These are phyloP conservation scores for Symbiodinium pilosum DNA, from an alignment of 73 alveolate genomes.

Conservation along the genomic window DNA sequence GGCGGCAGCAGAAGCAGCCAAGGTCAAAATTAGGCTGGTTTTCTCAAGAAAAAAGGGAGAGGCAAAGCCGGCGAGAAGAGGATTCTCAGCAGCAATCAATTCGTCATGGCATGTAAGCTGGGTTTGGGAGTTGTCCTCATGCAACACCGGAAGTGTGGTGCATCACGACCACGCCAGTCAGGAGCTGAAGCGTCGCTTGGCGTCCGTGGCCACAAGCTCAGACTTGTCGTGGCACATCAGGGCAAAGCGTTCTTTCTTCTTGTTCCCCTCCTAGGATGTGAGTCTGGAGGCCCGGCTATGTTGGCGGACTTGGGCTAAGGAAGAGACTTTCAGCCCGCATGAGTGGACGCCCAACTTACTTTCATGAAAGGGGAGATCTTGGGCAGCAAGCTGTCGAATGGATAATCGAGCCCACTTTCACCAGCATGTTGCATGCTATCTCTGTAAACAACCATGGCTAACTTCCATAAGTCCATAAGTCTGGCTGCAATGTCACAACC, in stretches of 20 bases:
- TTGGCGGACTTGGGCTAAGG: too few relatives aligned
- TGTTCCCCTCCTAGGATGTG: not conserved
- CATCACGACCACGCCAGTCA: not conserved
- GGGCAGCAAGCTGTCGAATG: too few relatives aligned
- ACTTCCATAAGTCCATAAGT: too few relatives aligned
- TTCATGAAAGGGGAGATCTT: too few relatives aligned
- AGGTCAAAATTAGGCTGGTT: not conserved
- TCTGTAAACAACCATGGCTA: too few relatives aligned
- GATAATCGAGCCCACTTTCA: too few relatives aligned
- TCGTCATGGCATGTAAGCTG: not conserved
- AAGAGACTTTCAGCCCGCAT: too few relatives aligned
- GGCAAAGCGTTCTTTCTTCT: too few relatives aligned
- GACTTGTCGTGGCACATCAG: not conserved
- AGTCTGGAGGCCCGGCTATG: not conserved
- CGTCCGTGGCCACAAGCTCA: not conserved
- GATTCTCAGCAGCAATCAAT: not conserved
- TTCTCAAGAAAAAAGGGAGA: not conserved
- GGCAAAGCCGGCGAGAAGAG: not conserved
- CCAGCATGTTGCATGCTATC: too few relatives aligned
- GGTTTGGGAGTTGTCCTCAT: not conserved
- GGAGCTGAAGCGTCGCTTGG: not conserved
- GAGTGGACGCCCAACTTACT: too few relatives aligned
- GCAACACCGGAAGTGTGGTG: not conserved
- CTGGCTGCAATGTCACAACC: too few relatives aligned
- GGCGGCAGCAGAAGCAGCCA: not conserved